Conservation (phyloP, 2,329 filamentous ascomycete genomes). For the Xylaria multiplex region DNA sequence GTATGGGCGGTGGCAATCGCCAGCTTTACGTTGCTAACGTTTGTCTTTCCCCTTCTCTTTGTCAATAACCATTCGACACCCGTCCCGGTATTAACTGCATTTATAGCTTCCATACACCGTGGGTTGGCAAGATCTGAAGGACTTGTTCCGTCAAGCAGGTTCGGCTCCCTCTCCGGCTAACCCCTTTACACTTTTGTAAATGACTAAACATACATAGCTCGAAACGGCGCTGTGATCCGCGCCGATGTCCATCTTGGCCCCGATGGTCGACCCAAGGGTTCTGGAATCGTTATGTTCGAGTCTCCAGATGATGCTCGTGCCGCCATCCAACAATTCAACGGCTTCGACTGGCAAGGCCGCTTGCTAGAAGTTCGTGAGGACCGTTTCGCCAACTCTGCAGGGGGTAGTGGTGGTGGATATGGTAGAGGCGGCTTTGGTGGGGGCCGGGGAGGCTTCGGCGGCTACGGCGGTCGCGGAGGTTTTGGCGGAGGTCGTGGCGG, state of each 20-base stretch:
- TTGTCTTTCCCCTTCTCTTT: conserved; percentile 66
- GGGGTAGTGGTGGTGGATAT: conserved; percentile 67
- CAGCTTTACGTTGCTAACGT: conserved; percentile 99
- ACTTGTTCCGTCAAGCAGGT: conserved; percentile 98
- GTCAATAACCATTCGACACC: conserved; percentile 35
- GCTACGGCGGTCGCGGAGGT: conserved; percentile 58
- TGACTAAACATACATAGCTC: conserved; percentile 53
- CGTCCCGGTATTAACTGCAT: conserved; percentile 46
- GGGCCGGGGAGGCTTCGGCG: conserved; percentile 61
- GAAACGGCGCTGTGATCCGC: conserved; percentile 83
- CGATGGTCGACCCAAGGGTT: conserved; percentile 94
- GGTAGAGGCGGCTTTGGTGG: conserved; percentile 60
- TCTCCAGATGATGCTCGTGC: conserved; percentile 93
- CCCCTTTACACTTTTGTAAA: not conserved
- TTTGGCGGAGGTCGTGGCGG: conserved; percentile 57
- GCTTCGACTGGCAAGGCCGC: conserved; percentile 97
- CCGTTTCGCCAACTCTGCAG: conserved; percentile 76
- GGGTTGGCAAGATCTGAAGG: conserved; percentile 99
- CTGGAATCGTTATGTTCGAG: conserved; percentile 96
- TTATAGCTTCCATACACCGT: conserved; percentile 91
- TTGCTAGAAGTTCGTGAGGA: conserved; percentile 95
- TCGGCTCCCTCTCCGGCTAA: conserved; percentile 55
- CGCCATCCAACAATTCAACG: conserved; percentile 97
- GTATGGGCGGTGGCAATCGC: conserved; percentile 72
- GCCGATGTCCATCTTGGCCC: conserved; percentile 94